These are phyloP conservation scores for Platanthera guangdongensis DNA, from an alignment of 106 monocot species.

Conservation along the genomic window DNA sequence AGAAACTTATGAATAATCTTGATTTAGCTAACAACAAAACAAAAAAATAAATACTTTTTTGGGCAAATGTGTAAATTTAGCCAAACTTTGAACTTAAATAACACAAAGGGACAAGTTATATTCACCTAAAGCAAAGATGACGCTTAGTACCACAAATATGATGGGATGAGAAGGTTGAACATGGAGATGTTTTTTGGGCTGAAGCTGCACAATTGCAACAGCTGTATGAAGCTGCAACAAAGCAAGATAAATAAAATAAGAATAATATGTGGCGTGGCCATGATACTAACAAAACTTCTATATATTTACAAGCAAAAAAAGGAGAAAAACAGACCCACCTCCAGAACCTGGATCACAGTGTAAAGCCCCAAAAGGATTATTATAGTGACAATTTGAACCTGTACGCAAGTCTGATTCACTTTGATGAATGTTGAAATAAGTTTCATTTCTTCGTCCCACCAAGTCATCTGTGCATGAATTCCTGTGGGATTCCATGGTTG, in stretches of 20 bases:
- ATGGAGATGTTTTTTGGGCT: constrained; percentile 16
- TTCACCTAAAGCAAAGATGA: constrained; percentile 43
- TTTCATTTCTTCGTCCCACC: constrained; percentile 4
- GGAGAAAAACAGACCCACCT: constrained; percentile 16
- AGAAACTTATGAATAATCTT: neutral
- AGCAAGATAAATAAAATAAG: neutral
- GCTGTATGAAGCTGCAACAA: constrained; percentile 31
- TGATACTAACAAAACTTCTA: neutral
- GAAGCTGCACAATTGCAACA: constrained; percentile 22
- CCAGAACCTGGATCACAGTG: constrained; percentile 8
- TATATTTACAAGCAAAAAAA: constrained; percentile 1
- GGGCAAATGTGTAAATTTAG: neutral
- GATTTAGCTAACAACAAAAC: neutral
- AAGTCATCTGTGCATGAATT: constrained; percentile 21
- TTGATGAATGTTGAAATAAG: constrained; percentile 14
- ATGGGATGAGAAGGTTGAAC: constrained; percentile 19
- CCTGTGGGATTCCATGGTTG: constrained; percentile 17
- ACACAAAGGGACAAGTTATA: neutral
- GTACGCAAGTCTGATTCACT: constrained; percentile 19
- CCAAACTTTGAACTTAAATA: neutral
- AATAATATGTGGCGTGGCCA: neutral
- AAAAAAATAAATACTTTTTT: neutral
- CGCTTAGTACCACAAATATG: constrained; percentile 24
- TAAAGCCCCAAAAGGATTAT: constrained; percentile 9
- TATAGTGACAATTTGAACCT: constrained; percentile 19